Base-by-base conservation (phyloP, 2,329 filamentous ascomycete species). In the Knoxdaviesia capensis region DNA sequence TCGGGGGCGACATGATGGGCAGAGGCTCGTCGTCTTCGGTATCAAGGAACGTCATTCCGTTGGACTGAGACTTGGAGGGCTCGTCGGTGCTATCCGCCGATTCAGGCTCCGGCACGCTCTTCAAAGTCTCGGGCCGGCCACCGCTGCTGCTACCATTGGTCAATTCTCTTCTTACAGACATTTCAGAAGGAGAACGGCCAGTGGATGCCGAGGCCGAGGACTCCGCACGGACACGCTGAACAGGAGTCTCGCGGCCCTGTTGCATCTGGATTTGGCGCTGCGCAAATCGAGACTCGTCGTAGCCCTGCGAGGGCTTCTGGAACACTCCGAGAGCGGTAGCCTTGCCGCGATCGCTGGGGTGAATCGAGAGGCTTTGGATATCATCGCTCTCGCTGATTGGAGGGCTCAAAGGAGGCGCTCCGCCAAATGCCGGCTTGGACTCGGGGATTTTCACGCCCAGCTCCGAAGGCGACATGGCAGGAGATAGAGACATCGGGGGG, bases 231-330 rank as follows among this genome's bases (percentile, higher is more conserved):
- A 53, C 54, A 6, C 60, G 59, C 33, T 58, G 58, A 0, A 62
- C 63, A 0, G 78, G 72, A 0, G 73, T 74, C 43, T 80, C 78
- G 30, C 79, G 71, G 31, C 77, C 81, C 51, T 81, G 73, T 48
- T 88, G 81, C 55, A 94, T 72, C 54, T 86, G 81, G 39, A 82
- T 63, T 52, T 93, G 81, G 38, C 85, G 74, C 53, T 92, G 80
- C 5, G 82, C 72, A 52, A 84, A 94, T 52, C 84, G 81, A 20
- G 79, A 74, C 52, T 94, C 87, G 51, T 93, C 84, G 50, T 90
- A 94, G 6, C 76, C 71, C 41, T 79, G 72, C 2, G 64, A 61
- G 1, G 86, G 82, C 53, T 85, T 85, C 48, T 80, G 80, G 45
- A 71, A 68, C 29, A 69, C 60, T 20, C 65, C 65, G 51, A 66